Conservation (phyloP, 1,284 basidiomycete genomes). For the Inonotus hispidus region DNA sequence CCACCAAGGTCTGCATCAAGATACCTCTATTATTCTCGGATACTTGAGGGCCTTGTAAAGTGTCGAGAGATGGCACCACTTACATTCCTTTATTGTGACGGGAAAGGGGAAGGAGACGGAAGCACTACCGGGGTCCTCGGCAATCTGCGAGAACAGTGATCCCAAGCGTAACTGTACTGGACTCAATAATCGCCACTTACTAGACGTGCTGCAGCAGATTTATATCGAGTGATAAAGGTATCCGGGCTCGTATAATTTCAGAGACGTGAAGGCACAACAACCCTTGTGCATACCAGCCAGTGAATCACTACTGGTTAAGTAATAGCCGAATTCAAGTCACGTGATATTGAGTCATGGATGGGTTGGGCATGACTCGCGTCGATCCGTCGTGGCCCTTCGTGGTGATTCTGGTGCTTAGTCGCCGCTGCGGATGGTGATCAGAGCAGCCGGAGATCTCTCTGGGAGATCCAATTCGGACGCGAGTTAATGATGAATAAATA, state of each 20-base stretch:
- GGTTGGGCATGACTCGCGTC: not conserved
- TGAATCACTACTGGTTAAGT: too few relatives aligned
- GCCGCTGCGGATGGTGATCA: constrained; percentile 2
- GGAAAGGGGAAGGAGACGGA: too few relatives aligned
- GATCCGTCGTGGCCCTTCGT: constrained; percentile 2
- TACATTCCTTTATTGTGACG: too few relatives aligned
- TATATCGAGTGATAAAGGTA: not conserved
- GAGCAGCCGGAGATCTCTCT: not conserved
- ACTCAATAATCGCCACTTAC: not conserved
- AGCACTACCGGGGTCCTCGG: too few relatives aligned
- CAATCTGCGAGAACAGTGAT: not conserved
- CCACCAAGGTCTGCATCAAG: too few relatives aligned
- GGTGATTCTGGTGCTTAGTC: constrained; percentile 5
- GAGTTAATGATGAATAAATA: not conserved
- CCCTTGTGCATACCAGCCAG: not conserved
- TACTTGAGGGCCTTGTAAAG: too few relatives aligned
- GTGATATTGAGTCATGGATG: constrained; percentile 1
- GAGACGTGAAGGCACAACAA: not conserved
- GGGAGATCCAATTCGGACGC: not conserved
- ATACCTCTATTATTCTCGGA: too few relatives aligned
- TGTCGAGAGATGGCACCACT: too few relatives aligned
- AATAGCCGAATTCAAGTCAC: not conserved
- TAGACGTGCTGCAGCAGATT: not conserved
- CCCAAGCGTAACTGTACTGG: not conserved
- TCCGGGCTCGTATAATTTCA: not conserved